These are phyloP conservation scores for Ceratocystiopsis minuta DNA, from an alignment of 2,329 filamentous ascomycete species.

Conservation along the genomic window DNA sequence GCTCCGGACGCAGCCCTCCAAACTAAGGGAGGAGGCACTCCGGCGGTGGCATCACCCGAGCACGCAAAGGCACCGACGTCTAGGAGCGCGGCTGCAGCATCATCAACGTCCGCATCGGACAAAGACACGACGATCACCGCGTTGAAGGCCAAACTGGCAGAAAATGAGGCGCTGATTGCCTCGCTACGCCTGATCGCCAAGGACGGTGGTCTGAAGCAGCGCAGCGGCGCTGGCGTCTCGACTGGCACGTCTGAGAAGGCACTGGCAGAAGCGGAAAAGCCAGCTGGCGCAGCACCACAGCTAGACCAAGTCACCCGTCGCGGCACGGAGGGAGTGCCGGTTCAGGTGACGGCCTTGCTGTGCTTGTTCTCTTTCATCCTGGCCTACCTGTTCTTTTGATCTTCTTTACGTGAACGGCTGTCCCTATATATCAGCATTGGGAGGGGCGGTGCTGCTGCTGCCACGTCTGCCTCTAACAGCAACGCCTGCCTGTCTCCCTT, in stretches of 20 bases:
- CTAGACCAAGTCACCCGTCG: conserved; percentile 36
- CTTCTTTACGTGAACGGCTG: too few relatives aligned
- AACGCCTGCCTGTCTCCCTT: too few relatives aligned
- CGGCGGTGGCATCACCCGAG: too few relatives aligned
- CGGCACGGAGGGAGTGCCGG: conserved; percentile 60
- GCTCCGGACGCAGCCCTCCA: too few relatives aligned
- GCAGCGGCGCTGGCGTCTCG: conserved; percentile 36
- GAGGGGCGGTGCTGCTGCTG: too few relatives aligned
- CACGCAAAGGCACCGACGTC: too few relatives aligned
- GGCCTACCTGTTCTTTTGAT: conserved; percentile 89
- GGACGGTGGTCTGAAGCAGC: conserved; percentile 59
- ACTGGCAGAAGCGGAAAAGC: conserved; percentile 11
- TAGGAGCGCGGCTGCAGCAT: not conserved
- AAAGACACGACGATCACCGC: conserved; percentile 12
- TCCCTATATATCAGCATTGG: too few relatives aligned
- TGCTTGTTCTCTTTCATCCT: conserved; percentile 84
- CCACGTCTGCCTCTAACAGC: too few relatives aligned
- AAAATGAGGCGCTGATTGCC: conserved; percentile 57
- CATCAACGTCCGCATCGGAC: conserved; percentile 3
- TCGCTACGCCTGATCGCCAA: conserved; percentile 34
- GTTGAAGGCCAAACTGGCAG: conserved; percentile 21
- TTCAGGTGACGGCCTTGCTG: conserved; percentile 67
- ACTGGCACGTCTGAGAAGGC: conserved; percentile 21
- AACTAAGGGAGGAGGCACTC: too few relatives aligned
- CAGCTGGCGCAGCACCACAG: conserved; percentile 24